Evolutionary conservation across 2,329 filamentous ascomycete species (phyloP).

Genomic region (Hypomyces rosellus): DNA sequence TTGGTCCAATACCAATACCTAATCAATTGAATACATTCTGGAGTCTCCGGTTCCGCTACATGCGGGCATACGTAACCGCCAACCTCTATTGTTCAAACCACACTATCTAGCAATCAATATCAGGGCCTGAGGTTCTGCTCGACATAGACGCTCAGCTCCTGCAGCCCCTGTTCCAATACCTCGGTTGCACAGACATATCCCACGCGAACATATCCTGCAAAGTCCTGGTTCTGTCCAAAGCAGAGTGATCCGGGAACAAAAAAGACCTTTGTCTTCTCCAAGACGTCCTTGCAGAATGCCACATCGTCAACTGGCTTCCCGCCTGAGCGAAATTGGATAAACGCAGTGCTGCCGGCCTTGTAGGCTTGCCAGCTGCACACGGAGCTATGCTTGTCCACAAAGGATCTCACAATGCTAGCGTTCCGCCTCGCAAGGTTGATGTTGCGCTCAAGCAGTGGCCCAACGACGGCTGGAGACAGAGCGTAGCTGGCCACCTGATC

Average conservation of each 20-base stretch:
- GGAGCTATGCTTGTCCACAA: conserved; percentile 57
- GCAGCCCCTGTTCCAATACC: conserved; percentile 60
- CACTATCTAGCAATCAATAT: background rate
- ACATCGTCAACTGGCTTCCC: conserved; percentile 62
- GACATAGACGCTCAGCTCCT: conserved; percentile 39
- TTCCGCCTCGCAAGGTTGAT: conserved; percentile 59
- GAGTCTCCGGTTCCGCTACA: no score
- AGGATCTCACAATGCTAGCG: conserved; percentile 57
- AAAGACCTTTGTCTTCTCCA: conserved; percentile 65
- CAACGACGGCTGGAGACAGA: conserved; percentile 44
- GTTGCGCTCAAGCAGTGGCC: conserved; percentile 47
- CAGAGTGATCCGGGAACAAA: conserved; percentile 66
- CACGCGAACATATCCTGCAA: conserved; percentile 68
- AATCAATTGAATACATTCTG: no score
- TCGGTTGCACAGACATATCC: conserved; percentile 69
- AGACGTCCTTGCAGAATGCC: conserved; percentile 62
- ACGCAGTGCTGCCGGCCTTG: conserved; percentile 71
- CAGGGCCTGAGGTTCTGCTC: background rate
- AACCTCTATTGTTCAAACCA: background rate
- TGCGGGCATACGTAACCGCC: no score
- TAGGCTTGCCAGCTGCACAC: conserved; percentile 67
- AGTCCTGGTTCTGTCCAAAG: conserved; percentile 62
- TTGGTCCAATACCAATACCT: no score
- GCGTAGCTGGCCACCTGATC: conserved; percentile 73
- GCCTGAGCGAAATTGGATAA: conserved; percentile 61